Conservation (phyloP, 2,329 filamentous ascomycete genomes). For the Diaporthe sp. region DNA sequence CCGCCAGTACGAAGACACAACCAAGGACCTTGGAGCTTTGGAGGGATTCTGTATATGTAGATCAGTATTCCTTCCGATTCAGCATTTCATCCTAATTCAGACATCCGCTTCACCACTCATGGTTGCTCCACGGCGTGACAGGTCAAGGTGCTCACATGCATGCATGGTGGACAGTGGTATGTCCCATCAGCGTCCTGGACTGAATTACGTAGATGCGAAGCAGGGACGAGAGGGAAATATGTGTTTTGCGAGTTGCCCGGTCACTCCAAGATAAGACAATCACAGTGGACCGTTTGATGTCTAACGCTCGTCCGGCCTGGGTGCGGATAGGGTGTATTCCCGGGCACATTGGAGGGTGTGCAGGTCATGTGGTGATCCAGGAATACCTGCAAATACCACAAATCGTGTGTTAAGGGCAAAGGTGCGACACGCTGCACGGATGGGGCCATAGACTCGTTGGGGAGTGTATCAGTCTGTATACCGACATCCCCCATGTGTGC, state of each 20-base stretch:
- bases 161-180: not conserved
- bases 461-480: too few relatives aligned
- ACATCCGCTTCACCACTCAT: not conserved
- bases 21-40: constrained; percentile 20
- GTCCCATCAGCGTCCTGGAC: not conserved
- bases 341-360: not conserved
- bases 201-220: too few relatives aligned
- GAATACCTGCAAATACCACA: not conserved
- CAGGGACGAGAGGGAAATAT: not conserved
- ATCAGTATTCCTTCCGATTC: constrained; percentile 22
- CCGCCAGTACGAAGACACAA: constrained; percentile 2
- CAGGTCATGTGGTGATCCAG: not conserved
- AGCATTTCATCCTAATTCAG: constrained; percentile 16
- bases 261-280: not conserved
- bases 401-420: not conserved
- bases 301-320: not conserved
- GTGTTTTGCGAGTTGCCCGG: not conserved
- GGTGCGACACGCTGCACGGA: not conserved
- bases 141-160: not conserved
- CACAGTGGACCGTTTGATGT: too few relatives aligned
- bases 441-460: not conserved
- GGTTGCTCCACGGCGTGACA: not conserved
- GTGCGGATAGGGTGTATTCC: too few relatives aligned
- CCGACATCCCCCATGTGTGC: not conserved
- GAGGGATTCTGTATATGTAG: constrained; percentile 26